Base-by-base conservation (phyloP, 176 grass and related monocot species). In the Musa beccarii region DNA sequence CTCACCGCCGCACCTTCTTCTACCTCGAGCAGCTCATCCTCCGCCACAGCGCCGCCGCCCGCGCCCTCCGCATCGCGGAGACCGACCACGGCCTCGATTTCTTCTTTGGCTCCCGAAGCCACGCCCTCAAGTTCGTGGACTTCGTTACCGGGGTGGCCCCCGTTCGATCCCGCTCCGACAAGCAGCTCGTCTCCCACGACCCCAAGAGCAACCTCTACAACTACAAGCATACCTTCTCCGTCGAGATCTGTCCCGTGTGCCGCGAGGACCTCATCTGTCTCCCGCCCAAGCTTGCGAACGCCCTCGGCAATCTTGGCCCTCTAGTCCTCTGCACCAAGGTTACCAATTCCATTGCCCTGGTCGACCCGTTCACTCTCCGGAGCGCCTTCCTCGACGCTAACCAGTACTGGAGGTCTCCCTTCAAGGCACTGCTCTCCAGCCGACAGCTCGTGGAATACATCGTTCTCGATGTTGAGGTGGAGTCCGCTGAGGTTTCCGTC, bases 161-260 rank as follows among this genome's bases (percentile, higher is more conserved):
- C 20, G 53, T 96, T 69, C 81, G 79, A 1, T 90, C 81, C 55
- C 79, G 76, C 69, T 83, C 87, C 10, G 89, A 91, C 20, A 96
- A 90, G 83, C 89, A 96, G 71, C 93, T 96, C 10, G 93, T 96
- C 22, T 96, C 93, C 7, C 93, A 96, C 29, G 89, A 96, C 65
- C 50, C 11, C 2, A 96, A 96, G 84, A 92, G 87, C 63, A 89
- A 19, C 24, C 53, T 88, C 29, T 96, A 88, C 70, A 96, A 92
- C 76, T 92, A 96, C 80, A 96, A 92, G 83, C 76, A 92, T 76
- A 90, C 89, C 21, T 92, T 96, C 28, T 96, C 93, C 1, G 89
- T 96, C 15, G 93, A 96, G 81, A 96, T 96, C 49, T 90, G 83
- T 75, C 93, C 89, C 24, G 89, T 96, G 70, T 96, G 93, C 81